Conservation (phyloP, 805 yeast species). For the Naumovozyma baii region DNA sequence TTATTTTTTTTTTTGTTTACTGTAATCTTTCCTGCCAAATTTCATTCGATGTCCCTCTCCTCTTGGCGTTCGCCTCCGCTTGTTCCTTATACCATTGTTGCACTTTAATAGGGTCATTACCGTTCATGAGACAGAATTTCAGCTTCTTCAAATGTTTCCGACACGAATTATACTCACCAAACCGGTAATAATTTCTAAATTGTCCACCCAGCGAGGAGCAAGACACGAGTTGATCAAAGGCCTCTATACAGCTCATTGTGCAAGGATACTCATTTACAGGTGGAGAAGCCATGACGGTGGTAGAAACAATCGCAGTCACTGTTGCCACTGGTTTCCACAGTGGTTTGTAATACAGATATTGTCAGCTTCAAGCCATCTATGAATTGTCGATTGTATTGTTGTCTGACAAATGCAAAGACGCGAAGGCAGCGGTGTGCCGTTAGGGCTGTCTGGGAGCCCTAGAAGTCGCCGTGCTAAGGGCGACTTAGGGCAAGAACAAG, state of each 20-base stretch:
- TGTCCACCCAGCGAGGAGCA: conserved; percentile 93
- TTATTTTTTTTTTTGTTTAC: neutral
- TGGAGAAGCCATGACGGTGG: neutral
- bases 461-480: no score
- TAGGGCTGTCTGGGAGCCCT: no score
- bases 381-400: no score
- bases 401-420: no score
- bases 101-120: conserved; percentile 47
- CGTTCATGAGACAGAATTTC: conserved; percentile 65
- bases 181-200: conserved; percentile 70
- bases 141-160: conserved; percentile 59
- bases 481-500: no score
- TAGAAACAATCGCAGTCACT: no score
- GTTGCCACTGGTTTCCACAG: no score
- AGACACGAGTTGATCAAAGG: conserved; percentile 74
- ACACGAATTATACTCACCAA: conserved; percentile 70
- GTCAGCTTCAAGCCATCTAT: no score
- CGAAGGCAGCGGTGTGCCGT: no score
- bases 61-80: conserved; percentile 45
- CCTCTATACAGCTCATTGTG: conserved; percentile 68
- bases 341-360: no score
- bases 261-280: conserved; percentile 26
- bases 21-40: conserved; percentile 51
- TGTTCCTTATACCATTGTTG: conserved; percentile 63
- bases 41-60: conserved; percentile 71